Percentiles rank a stretch among this genome's conserved stretches.
These are phyloP conservation scores for Venustampulla echinocandica DNA, from an alignment of 495 filamentous ascomycete genomes.

Conservation along the genomic window DNA sequence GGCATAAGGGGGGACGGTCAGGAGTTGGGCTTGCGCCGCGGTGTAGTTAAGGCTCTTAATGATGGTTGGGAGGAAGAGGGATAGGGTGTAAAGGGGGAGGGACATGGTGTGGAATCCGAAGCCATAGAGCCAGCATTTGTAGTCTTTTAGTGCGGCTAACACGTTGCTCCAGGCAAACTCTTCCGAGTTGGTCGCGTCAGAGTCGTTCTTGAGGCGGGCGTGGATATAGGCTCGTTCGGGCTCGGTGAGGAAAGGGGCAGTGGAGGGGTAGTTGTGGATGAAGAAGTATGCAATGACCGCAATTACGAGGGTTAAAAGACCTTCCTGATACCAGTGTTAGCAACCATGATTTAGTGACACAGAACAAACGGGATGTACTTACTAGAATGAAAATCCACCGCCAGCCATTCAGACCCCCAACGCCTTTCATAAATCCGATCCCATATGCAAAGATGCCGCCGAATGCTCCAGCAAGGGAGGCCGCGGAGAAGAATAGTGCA, in stretches of 20 bases:
- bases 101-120: constrained; percentile 67
- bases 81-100: constrained; percentile 68
- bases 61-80: constrained; percentile 66
- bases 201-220: constrained; percentile 24
- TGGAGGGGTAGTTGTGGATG: constrained; percentile 64
- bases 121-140: constrained; percentile 69
- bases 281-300: constrained; percentile 56
- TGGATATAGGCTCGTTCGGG: constrained; percentile 43
- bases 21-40: constrained; percentile 57
- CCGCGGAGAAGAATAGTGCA: constrained; percentile 66
- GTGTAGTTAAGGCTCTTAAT: constrained; percentile 61
- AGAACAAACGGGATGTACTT: constrained; percentile 19
- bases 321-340: constrained; percentile 51
- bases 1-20: constrained; percentile 63
- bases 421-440: constrained; percentile 52
- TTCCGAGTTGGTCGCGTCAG: constrained; percentile 44
- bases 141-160: constrained; percentile 53
- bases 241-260: constrained; percentile 56
- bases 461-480: constrained; percentile 69
- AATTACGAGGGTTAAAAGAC: constrained; percentile 56
- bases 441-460: constrained; percentile 66
- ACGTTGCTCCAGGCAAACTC: constrained; percentile 59
- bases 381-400: constrained; percentile 78
- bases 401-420: constrained; percentile 64
- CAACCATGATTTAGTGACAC: background rate